Evolutionary conservation across 805 yeast species (phyloP), one percentile per base, ranked within the genome.

Genomic region (Wickerhamomyces rabaulensis): DNA sequence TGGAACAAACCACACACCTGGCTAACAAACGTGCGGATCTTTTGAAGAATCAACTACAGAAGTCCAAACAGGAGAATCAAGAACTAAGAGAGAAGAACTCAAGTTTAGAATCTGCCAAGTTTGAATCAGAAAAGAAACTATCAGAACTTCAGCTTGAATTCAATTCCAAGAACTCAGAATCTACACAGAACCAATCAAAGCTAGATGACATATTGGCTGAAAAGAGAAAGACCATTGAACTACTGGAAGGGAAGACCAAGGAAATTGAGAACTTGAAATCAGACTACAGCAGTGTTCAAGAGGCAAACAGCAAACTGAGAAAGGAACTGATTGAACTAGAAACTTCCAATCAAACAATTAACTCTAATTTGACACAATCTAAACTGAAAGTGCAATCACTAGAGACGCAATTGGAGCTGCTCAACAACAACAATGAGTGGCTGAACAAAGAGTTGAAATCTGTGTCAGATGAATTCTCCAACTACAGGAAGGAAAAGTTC

Each of bases 351-450:
- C 76, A 72, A 46, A 46, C 51, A 7, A 36, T 63, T 45, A 53
- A 62, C 48, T 49, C 71, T 46, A 45, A 53, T 53, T 43, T 57
- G 49, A 38, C 61, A 38, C 60, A 65, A 29, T 51, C 58, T 9
- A 60, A 65, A 48, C 53, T 71, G 37, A 66, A 63, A 39, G 53
- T 67, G 20, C 71, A 72, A 44, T 61, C 67, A 33, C 52, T 69
- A 7, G 62, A 63, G 29, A 76, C 69, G 45, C 80, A 78, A 44
- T 44, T 75, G 6, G 69, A 67, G 21, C 60, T 68, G n/a, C 52
- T 71, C 16, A 64, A 69, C 17, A 61, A 65, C 33, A 67, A 64
- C 43, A 76, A 70, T 48, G 69, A 66, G 16, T 64, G 73, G 63
- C 55, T 76, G 3, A 71, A 78, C 36, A 50, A 62, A 4, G 70